These are phyloP conservation scores for Pythium scleroteichum DNA, from an alignment of 352 stramenopile genomes.

Conservation along the genomic window DNA sequence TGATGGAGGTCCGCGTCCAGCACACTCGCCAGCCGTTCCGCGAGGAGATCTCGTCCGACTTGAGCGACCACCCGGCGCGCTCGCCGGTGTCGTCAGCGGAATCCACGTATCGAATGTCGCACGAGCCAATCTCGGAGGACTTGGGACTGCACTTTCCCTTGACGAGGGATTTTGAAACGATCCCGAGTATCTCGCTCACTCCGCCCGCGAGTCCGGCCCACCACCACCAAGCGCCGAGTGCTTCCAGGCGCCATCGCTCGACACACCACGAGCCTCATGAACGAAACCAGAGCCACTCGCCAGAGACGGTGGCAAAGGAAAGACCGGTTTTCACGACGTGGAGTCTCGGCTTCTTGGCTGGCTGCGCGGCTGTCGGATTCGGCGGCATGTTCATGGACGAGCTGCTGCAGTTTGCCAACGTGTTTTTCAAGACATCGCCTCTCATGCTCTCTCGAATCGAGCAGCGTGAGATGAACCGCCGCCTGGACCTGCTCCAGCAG, in stretches of 20 bases:
- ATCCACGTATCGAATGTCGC: slow-evolving; percentile 4
- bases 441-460: slow-evolving; percentile 26
- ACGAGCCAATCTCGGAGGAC: slow-evolving; percentile 13
- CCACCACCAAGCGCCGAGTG: background rate
- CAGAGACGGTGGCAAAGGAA: background rate
- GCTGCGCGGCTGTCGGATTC: slow-evolving; percentile 43
- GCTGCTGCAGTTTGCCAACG: slow-evolving; percentile 34
- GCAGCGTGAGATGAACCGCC: slow-evolving; percentile 40
- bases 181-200: slow-evolving; percentile 33
- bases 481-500: slow-evolving; percentile 50
- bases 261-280: background rate
- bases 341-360: slow-evolving; percentile 42
- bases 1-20: slow-evolving; percentile 9
- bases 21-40: slow-evolving; percentile 24
- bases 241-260: background rate
- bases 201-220: slow-evolving; percentile 26
- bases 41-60: slow-evolving; percentile 34
- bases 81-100: slow-evolving; percentile 10
- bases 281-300: background rate
- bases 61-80: slow-evolving; percentile 1
- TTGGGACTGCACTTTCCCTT: slow-evolving; percentile 9
- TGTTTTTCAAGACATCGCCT: slow-evolving; percentile 33
- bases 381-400: slow-evolving; percentile 63
- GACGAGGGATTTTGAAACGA: slow-evolving; percentile 24
- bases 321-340: slow-evolving; percentile 35